A percentile compares a stretch with the other conserved stretches of the same genome.
Conservation (phyloP, 805 yeast species). For the Candida ascalaphidarum region DNA sequence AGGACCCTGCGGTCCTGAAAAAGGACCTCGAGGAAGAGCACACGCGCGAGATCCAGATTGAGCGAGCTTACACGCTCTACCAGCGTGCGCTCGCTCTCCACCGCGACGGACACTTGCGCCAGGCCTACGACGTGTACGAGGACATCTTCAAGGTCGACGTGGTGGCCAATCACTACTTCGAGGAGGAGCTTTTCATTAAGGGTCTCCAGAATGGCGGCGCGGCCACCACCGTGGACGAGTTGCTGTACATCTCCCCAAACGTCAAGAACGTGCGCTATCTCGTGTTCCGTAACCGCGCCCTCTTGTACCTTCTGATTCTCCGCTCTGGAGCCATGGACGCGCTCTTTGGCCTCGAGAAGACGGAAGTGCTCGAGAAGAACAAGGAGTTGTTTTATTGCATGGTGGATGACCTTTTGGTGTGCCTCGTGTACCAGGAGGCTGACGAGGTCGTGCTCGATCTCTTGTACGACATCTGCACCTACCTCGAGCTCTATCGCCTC, state of each 20-base stretch:
- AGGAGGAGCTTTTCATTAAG: constrained; percentile 26
- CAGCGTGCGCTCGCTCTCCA: constrained; percentile 64
- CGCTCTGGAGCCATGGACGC: constrained; percentile 3
- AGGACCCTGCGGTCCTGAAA: constrained; percentile 59
- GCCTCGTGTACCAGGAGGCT: constrained; percentile 60
- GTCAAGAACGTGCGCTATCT: constrained; percentile 68
- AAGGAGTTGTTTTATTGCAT: constrained; percentile 35
- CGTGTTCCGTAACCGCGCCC: constrained; percentile 75
- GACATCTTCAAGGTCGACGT: constrained; percentile 64
- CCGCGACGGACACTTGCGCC: constrained; percentile 35
- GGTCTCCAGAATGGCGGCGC: constrained; percentile 31
- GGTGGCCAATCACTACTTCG: constrained; percentile 36
- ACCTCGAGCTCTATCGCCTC: constrained; percentile 40
- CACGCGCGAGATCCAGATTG: constrained; percentile 84
- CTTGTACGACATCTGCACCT: constrained; percentile 42
- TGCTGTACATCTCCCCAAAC: constrained; percentile 51
- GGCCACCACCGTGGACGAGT: constrained; percentile 27
- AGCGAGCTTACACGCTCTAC: constrained; percentile 72
- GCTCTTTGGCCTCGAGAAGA: constrained; percentile 9
- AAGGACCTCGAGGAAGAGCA: constrained; percentile 65
- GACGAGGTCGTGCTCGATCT: constrained; percentile 48
- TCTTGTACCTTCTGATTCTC: constrained; percentile 45
- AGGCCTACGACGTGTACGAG: constrained; percentile 49
- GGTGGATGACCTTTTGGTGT: constrained; percentile 53
- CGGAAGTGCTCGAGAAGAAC: constrained; percentile 11